phyloP scores from a whole-genome alignment of 305 asterid genomes.

The Fraxinus nigra region DNA sequence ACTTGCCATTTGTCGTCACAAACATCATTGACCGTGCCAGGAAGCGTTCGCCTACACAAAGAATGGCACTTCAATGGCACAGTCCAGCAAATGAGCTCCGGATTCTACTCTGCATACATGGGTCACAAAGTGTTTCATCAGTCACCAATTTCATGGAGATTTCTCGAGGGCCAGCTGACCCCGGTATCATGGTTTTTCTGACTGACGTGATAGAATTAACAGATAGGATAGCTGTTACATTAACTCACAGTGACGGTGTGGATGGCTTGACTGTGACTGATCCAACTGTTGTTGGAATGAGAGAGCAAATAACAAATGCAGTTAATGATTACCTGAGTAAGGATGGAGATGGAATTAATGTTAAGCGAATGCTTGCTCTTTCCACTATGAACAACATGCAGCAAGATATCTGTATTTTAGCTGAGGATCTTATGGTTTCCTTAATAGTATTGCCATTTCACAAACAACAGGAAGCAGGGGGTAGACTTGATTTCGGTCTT shows the following conservation, averaged over 20 bases:
- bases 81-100: constrained; percentile 54
- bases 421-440: constrained; percentile 66
- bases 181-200: constrained; percentile 65
- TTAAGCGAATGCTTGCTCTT: constrained; percentile 64
- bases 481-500: constrained; percentile 63
- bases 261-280: constrained; percentile 63
- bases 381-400: constrained; percentile 71
- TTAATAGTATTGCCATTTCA: constrained; percentile 78
- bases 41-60: constrained; percentile 70
- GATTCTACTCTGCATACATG: constrained; percentile 59
- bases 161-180: constrained; percentile 61
- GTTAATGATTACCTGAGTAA: constrained; percentile 41
- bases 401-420: constrained; percentile 75
- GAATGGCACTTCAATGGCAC: constrained; percentile 86
- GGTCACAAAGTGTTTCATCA: constrained; percentile 43
- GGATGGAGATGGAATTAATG: constrained; percentile 53
- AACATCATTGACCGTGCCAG: constrained; percentile 76
- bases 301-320: constrained; percentile 45
- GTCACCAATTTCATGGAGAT: constrained; percentile 66
- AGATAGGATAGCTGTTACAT: constrained; percentile 69
- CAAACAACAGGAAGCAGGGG: constrained; percentile 65
- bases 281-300: constrained; percentile 55
- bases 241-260: constrained; percentile 46
- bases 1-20: constrained; percentile 64
- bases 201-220: constrained; percentile 84